These are phyloP conservation scores for Fusarium sp. DNA, from an alignment of 2,329 filamentous ascomycete species.

Conservation along the genomic window DNA sequence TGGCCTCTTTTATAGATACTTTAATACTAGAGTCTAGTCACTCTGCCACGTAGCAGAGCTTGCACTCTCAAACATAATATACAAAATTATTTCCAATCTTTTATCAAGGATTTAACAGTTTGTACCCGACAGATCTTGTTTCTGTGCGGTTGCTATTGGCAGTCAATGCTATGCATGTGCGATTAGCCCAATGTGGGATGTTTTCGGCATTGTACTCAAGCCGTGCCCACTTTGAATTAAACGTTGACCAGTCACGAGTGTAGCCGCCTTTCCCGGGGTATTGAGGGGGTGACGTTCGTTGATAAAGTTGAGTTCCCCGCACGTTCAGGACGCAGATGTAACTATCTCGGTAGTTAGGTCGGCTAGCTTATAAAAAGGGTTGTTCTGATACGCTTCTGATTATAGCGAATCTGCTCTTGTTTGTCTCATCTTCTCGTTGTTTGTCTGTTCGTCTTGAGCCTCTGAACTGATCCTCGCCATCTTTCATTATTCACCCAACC, in stretches of 20 bases:
- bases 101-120: accelerated
- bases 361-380: no score
- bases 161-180: not conserved
- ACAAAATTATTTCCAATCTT: not conserved
- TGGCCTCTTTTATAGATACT: constrained; percentile 8
- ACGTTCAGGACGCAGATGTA: not conserved
- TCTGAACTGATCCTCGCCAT: not conserved
- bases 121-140: not conserved
- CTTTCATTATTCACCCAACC: not conserved
- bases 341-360: no score
- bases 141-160: accelerated
- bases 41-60: not conserved
- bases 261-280: not conserved
- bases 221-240: not conserved
- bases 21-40: constrained; percentile 10
- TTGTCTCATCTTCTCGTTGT: not conserved
- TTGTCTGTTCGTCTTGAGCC: no score
- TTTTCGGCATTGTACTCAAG: no score
- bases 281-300: not conserved
- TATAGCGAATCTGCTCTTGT: not conserved
- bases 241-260: not conserved
- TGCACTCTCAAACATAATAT: not conserved
- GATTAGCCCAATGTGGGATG: no score
- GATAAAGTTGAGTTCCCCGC: not conserved
- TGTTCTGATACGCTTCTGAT: no score